Percentiles rank a stretch among this genome's conserved stretches.
Evolutionary conservation across 2,329 filamentous ascomycete genomes (phyloP).

Genomic region (Neonectria punicea): DNA sequence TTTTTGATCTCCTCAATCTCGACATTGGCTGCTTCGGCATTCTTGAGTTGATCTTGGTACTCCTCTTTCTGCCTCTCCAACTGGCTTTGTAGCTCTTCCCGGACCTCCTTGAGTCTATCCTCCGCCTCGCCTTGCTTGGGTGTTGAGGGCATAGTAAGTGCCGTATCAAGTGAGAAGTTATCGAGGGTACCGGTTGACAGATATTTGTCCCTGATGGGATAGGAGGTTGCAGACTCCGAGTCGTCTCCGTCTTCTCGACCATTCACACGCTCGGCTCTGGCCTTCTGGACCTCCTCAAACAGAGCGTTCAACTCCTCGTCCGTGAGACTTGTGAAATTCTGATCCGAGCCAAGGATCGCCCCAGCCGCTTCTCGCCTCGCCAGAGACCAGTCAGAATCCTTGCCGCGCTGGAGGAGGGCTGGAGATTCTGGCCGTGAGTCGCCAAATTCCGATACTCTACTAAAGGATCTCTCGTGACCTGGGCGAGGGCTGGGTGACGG

Average conservation of each 20-base stretch:
- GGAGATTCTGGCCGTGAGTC: conserved; percentile 85
- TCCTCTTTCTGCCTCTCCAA: conserved; percentile 87
- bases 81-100: conserved; percentile 85
- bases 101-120: conserved; percentile 76
- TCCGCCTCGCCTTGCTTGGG: conserved; percentile 82
- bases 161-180: conserved; percentile 95
- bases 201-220: conserved; percentile 91
- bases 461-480: conserved; percentile 82
- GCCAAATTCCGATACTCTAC: conserved; percentile 82
- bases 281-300: conserved; percentile 92
- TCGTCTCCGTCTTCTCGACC: conserved; percentile 87
- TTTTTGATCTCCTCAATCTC: conserved; percentile 86
- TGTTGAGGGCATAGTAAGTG: conserved; percentile 92
- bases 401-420: conserved; percentile 70
- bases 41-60: conserved; percentile 80
- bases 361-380: conserved; percentile 93
- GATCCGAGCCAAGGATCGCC: conserved; percentile 88
- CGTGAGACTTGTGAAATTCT: conserved; percentile 88
- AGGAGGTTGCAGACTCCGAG: conserved; percentile 88
- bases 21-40: conserved; percentile 77
- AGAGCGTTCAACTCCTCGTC: conserved; percentile 95
- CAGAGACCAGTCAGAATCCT: conserved; percentile 95
- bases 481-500: conserved; percentile 73
- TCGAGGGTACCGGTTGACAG: conserved; percentile 94
- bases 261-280: conserved; percentile 78